Evolutionary conservation across 2,329 filamentous ascomycete genomes (phyloP), one percentile per base, ranked within the genome.

Genomic region (Myriosclerotinia scirpicola): DNA sequence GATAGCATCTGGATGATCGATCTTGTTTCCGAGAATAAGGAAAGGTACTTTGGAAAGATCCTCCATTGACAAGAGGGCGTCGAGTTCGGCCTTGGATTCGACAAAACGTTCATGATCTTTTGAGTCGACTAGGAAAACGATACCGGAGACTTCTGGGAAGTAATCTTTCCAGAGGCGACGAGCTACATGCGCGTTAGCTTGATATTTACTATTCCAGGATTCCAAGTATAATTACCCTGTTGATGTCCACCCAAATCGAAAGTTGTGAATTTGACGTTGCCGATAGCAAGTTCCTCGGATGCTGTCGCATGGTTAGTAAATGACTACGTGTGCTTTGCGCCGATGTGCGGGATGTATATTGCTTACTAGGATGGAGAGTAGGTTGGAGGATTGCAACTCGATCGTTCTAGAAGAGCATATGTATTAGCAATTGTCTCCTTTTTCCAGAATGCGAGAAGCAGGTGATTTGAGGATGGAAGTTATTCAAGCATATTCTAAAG

Each of bases 1-100:
- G 65, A 98, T 89, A 70, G 95, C 95, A 74, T 96, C 91, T 64
- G 93, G 93, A 83, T 98, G 93, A 80, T 99, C 95, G 79, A 99
- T 99, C 88, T 99, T 99, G 88, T 99, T 99, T 75, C 95, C 95
- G 71, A 99, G 87, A 74, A 99, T 88, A 69, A 98, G 87, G 80
- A 98, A 98, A 65, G 95, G 95, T 11, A 97, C 95, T 84, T 96
- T 97, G 78, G 87, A 83, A 50, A 99, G 87, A 78, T 98, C 94
- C 82, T 99, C 95, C 94, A 99, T 97, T 70, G 91, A 88, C 73
- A 99, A 86, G 63, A 98, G 90, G 64, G 91, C 93, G 77, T 99
- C 95, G 70, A 99, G 90, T 83, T 99, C 95, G 75, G 91, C 94
- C 84, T 98, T 98, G 77, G 93, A 91, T 83, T 99, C 95, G 75